Base-by-base conservation (phyloP, 352 stramenopile species). In the Globisporangium spiculum region DNA sequence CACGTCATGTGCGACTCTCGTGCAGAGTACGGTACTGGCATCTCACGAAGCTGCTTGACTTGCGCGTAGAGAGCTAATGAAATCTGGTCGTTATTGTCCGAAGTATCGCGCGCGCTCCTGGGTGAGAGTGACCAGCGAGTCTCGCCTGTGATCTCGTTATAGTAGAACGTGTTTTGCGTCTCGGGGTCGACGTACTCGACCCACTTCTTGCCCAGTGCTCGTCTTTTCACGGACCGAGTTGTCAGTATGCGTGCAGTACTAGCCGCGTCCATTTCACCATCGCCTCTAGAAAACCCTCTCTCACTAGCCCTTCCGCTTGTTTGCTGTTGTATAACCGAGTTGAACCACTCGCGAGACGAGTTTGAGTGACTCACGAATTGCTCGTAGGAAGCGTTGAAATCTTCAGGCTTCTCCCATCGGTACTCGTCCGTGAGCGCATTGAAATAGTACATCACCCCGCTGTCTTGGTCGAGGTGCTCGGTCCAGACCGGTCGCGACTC, bases 121-220 rank as follows among this genome's bases (percentile, higher is more conserved):
- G 88, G 88, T 5, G 86, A 92, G 20, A 95, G 71, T 24, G 86
- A 94, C 92, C 90, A 97, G 57, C 87, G 78, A 7, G 79, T 85
- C 69, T 98, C 87, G 30, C 94, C 84, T 26, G 84, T 97, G 65
- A 92, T 78, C 63, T 90, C 89, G 65, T 98, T 98, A 75, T 94
- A 96, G 65, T 98, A 98, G 72, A 95, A 98, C 44, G 93, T 84
- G 68, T 96, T 76, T 27, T 83, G 82, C 14, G 83, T 93, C 44
- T 89, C 87, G 3, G 75, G 64, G 66, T 98, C 89, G 27, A 92
- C 70, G 54, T 83, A 77, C 66, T 97, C 89, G 55, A 95, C 70
- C 92, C 92, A 98, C 50, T 91, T 90, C 58, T 81, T 83, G 20
- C 82, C 84, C 3, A 93, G 74, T 16, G 68, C 53, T 20, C 83